Evolutionary conservation across 2,329 filamentous ascomycete genomes (phyloP), one percentile per base, ranked within the genome.

Genomic region (Tolypocladium inflatum): DNA sequence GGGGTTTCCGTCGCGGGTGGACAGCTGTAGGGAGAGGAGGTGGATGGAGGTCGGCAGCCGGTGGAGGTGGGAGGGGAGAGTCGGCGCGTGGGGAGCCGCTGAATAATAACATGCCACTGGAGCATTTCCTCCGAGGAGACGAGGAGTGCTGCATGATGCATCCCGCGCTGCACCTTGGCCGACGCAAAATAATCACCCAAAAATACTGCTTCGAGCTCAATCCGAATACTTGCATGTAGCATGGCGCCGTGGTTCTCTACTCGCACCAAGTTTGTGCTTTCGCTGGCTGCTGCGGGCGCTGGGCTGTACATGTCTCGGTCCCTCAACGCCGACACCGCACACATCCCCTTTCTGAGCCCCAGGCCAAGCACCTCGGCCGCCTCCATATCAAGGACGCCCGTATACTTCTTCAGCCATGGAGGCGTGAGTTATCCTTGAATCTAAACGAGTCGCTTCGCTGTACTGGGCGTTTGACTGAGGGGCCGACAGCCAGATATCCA

Each of bases 401-500:
- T 78, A 8, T 80, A 80, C 62, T 80, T 79, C 65, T 73, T 80
- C 59, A 78, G 76, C 59, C 78, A 80, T 64, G 78, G 78, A 56
- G 78, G 78, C 41, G 78, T 78, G 68, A 70, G 54, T 48, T 19
- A 21, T 7, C 11, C 19, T 10, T 3, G 0, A 33, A 9, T 11
- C 8, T 6, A 17, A 17, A 45, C 13, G 4, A 13, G 21, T n/a
- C n/a, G n/a, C 10, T 11, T n/a, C 26, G 2, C 11, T n/a, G 1
- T 8, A 1, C 10, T 8, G 8, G 48, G 48, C 48, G 26, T 2
- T 26, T 2, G 19, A 30, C 39, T 50, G 39, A 30, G 10, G 26
- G 10, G 1, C 19, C 41, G 76, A n/a, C 59, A 80, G 72, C 87
- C 87, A 4, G 84, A 79, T 63, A 78, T 89, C 41, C 87, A 89